Conservation (phyloP, 139 green algal genomes). For the Micractinium conductrix region DNA sequence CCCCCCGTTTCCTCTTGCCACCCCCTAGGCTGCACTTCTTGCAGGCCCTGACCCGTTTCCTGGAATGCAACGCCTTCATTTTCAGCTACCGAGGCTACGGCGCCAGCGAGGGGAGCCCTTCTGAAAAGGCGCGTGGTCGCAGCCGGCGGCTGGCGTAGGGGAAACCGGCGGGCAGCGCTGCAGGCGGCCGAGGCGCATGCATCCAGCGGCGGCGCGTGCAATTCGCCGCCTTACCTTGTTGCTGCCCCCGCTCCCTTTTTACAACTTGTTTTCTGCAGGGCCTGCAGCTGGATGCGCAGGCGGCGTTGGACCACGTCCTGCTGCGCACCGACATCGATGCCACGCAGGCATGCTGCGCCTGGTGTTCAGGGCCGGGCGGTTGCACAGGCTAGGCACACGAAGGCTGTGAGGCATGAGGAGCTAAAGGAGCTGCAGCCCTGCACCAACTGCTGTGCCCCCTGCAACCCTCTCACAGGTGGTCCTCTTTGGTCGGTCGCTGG, state of each 20-base stretch:
- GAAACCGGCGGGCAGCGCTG: not conserved
- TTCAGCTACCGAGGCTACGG: slow-evolving; percentile 90
- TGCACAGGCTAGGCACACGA: too few relatives aligned
- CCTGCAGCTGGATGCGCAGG: slow-evolving; percentile 73
- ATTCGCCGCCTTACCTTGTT: too few relatives aligned
- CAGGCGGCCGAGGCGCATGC: too few relatives aligned
- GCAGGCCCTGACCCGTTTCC: slow-evolving; percentile 53
- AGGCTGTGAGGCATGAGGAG: too few relatives aligned
- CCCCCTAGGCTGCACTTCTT: slow-evolving; percentile 84
- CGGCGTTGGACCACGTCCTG: slow-evolving; percentile 67
- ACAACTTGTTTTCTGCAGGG: slow-evolving; percentile 39
- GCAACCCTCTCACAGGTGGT: slow-evolving; percentile 44
- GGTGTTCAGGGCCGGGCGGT: too few relatives aligned
- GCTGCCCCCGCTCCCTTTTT: not conserved
- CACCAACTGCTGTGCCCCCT: not conserved
- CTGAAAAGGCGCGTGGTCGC: slow-evolving; percentile 48
- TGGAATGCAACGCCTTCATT: slow-evolving; percentile 68
- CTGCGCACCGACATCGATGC: slow-evolving; percentile 61
- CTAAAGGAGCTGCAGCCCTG: not conserved
- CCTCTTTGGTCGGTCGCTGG: slow-evolving; percentile 85
- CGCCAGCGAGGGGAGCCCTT: slow-evolving; percentile 70
- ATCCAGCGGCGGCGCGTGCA: too few relatives aligned
- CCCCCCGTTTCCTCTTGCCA: too few relatives aligned
- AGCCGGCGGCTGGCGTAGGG: too few relatives aligned
- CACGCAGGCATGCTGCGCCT: too few relatives aligned